phyloP scores from a whole-genome alignment of 2,329 filamentous ascomycete species.

The Grosmannia serpens region DNA sequence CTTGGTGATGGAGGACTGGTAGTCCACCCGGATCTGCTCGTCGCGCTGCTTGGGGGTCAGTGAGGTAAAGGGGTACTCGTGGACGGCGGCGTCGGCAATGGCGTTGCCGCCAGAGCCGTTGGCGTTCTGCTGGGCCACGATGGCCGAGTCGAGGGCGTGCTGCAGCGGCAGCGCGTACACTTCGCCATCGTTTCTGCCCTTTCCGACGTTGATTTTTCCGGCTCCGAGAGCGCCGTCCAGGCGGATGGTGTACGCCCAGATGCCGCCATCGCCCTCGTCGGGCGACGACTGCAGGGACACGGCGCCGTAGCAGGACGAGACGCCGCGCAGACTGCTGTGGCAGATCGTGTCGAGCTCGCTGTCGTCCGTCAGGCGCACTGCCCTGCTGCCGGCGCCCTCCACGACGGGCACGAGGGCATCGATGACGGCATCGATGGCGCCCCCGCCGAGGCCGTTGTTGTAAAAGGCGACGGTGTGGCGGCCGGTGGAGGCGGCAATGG shows the following conservation, averaged over 20 bases:
- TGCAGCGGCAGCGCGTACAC: constrained; percentile 69
- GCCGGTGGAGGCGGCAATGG: constrained; percentile 38
- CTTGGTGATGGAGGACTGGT: constrained; percentile 62
- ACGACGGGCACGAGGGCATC: constrained; percentile 48
- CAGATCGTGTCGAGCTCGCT: constrained; percentile 34
- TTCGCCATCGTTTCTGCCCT: constrained; percentile 60
- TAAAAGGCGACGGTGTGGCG: constrained; percentile 66
- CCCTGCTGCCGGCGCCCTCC: constrained; percentile 37
- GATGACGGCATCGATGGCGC: constrained; percentile 63
- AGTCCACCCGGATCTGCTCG: constrained; percentile 52
- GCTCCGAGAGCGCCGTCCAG: constrained; percentile 62
- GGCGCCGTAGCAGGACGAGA: constrained; percentile 61
- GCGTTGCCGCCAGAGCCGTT: constrained; percentile 27
- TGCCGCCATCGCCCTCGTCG: constrained; percentile 48
- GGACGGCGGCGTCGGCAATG: constrained; percentile 13
- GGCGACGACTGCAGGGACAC: constrained; percentile 66
- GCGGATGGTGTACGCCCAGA: constrained; percentile 81
- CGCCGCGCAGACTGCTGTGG: constrained; percentile 46
- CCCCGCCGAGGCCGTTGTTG: constrained; percentile 58
- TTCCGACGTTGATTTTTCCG: constrained; percentile 49
- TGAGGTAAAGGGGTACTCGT: constrained; percentile 69
- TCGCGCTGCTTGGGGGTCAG: constrained; percentile 56
- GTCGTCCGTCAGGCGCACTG: constrained; percentile 15
- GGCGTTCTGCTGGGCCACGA: constrained; percentile 33
- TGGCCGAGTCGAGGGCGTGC: constrained; percentile 63